Evolutionary conservation across 2,329 filamentous ascomycete species (phyloP).

Genomic region (Westerdykella ornata): DNA sequence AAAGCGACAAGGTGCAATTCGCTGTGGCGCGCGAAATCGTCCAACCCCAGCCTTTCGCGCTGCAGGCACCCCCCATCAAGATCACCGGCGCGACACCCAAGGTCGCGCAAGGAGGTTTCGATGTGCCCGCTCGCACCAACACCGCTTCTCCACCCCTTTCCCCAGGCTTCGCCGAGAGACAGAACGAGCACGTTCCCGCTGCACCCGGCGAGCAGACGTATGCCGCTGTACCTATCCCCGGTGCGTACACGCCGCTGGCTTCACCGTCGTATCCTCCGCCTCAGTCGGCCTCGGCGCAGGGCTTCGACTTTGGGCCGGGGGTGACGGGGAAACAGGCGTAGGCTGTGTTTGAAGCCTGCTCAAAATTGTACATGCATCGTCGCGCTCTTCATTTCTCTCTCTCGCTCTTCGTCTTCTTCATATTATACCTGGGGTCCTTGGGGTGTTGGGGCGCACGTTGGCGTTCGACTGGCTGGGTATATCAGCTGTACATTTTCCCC

Average conservation of each 20-base stretch:
- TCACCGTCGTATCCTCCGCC: constrained; percentile 39
- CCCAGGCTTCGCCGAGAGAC: constrained; percentile 39
- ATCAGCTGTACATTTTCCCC: too few relatives aligned
- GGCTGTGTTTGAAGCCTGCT: too few relatives aligned
- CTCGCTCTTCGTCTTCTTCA: neutral
- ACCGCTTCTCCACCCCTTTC: constrained; percentile 37
- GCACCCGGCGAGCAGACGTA: constrained; percentile 79
- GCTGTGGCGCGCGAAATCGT: constrained; percentile 37
- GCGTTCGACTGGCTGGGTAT: too few relatives aligned
- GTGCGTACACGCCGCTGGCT: constrained; percentile 58
- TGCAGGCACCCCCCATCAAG: constrained; percentile 77
- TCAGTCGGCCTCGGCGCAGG: constrained; percentile 15
- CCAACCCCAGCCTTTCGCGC: constrained; percentile 62
- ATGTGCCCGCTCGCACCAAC: constrained; percentile 31
- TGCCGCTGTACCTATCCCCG: constrained; percentile 80
- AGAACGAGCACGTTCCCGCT: constrained; percentile 59
- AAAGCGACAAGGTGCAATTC: constrained; percentile 35
- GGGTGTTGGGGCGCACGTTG: too few relatives aligned
- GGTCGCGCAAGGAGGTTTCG: constrained; percentile 57
- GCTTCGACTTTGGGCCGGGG: constrained; percentile 37
- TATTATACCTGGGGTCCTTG: neutral
- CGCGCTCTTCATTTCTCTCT: neutral
- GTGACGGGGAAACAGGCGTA: constrained; percentile 17
- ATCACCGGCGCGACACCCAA: constrained; percentile 72
- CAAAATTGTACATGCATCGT: too few relatives aligned